Conservation (phyloP, 257 asterid genomes). For the Salvia miltiorrhiza region DNA sequence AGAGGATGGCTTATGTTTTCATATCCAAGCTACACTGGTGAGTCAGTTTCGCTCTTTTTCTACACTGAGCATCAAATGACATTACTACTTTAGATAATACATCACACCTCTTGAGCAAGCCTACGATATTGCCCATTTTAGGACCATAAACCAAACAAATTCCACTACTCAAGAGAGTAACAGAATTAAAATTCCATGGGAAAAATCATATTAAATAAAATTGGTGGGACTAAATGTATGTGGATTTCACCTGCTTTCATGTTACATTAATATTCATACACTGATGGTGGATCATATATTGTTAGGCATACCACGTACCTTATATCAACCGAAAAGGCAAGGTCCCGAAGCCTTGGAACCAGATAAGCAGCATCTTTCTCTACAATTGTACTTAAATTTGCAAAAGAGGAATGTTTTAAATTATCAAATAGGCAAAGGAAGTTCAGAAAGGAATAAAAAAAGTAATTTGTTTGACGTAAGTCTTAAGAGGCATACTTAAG, state of each 20-base stretch:
- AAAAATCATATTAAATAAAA: background rate
- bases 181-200: background rate
- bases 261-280: background rate
- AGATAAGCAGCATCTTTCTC: conserved; percentile 83
- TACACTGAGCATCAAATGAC: background rate
- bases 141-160: conserved; percentile 1
- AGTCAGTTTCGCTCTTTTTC: background rate
- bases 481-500: conserved; percentile 55
- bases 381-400: conserved; percentile 59
- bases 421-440: background rate
- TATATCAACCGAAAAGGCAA: conserved; percentile 84
- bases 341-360: conserved; percentile 93
- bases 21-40: background rate
- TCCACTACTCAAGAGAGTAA: background rate
- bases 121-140: background rate
- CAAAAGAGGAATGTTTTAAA: conserved; percentile 19
- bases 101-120: background rate
- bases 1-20: background rate
- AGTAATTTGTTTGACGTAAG: background rate
- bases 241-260: background rate
- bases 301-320: conserved; percentile 37
- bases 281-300: conserved; percentile 6
- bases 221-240: background rate
- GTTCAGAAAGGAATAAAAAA: background rate
- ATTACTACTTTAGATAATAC: background rate